Conservation (phyloP, 305 asterid species). For the Fraxinus sp. region DNA sequence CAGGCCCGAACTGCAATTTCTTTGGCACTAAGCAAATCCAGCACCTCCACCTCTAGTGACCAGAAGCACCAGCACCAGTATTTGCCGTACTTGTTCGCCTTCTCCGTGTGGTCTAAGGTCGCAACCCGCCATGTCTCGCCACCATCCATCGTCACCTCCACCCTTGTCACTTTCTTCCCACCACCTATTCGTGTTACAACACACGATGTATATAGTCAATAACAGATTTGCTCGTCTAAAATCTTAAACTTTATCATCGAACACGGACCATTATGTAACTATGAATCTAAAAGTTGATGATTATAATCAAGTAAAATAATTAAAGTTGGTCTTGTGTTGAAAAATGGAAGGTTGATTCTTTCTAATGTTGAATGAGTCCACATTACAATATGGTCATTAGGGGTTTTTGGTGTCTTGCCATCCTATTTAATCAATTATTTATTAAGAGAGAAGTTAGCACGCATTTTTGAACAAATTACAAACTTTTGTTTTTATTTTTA, state of each 20-base stretch:
- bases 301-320: neutral
- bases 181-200: conserved; percentile 49
- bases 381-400: neutral
- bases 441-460: neutral
- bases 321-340: neutral
- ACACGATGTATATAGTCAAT: neutral
- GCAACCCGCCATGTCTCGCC: conserved; percentile 80
- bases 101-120: conserved; percentile 60
- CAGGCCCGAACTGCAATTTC: conserved; percentile 89
- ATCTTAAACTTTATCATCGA: neutral
- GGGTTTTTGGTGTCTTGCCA: neutral
- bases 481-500: too few species aligned
- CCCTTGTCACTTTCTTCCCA: conserved; percentile 89
- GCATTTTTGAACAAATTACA: neutral
- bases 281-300: neutral
- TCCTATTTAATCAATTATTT: neutral
- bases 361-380: neutral
- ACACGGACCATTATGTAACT: neutral
- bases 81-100: conserved; percentile 69
- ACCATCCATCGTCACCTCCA: conserved; percentile 85
- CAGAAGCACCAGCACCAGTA: conserved; percentile 99
- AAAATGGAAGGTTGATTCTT: neutral
- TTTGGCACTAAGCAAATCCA: conserved; percentile 68
- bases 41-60: conserved; percentile 82
- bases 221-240: neutral